Percentiles rank a stretch among this genome's conserved stretches.
Conservation (phyloP, 1,139 yeast species). For the Pichia sp. region DNA sequence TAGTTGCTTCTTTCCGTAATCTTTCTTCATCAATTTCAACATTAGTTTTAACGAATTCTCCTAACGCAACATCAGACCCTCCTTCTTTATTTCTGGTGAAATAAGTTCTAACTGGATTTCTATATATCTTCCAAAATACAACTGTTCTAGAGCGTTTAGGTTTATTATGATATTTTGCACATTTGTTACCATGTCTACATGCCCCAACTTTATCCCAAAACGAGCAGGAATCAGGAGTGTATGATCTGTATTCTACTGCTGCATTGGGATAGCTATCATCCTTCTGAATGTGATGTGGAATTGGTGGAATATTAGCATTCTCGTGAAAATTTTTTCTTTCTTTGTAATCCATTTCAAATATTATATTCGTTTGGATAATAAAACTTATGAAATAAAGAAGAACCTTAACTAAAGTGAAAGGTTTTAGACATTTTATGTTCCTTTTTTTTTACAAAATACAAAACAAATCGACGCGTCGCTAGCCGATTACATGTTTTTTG, state of each 20-base stretch:
- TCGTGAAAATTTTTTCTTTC: too few species aligned
- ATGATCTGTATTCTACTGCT: too few species aligned
- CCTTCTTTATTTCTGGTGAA: slow-evolving; percentile 6
- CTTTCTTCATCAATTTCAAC: slow-evolving; percentile 28
- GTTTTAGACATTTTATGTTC: too few species aligned
- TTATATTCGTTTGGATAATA: too few species aligned
- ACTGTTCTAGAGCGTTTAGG: slow-evolving; percentile 68
- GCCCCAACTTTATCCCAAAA: slow-evolving; percentile 87
- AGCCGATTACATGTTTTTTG: too few species aligned
- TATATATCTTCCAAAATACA: slow-evolving; percentile 62
- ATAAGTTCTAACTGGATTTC: slow-evolving; percentile 43
- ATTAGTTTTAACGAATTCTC: slow-evolving; percentile 9
- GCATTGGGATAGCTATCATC: background rate
- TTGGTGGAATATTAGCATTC: too few species aligned
- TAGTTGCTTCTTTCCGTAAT: slow-evolving; percentile 50
- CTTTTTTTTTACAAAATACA: too few species aligned
- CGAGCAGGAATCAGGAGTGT: slow-evolving; percentile 22
- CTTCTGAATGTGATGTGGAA: too few species aligned
- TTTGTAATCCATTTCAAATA: too few species aligned
- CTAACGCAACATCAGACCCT: background rate
- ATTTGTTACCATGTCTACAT: slow-evolving; percentile 87
- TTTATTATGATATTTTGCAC: slow-evolving; percentile 69
- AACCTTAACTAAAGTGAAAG: too few species aligned
- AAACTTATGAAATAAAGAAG: too few species aligned
- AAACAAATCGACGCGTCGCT: too few species aligned